Conservation (phyloP, 805 yeast species). For the Cyberlindnera xishuangbannaensis region DNA sequence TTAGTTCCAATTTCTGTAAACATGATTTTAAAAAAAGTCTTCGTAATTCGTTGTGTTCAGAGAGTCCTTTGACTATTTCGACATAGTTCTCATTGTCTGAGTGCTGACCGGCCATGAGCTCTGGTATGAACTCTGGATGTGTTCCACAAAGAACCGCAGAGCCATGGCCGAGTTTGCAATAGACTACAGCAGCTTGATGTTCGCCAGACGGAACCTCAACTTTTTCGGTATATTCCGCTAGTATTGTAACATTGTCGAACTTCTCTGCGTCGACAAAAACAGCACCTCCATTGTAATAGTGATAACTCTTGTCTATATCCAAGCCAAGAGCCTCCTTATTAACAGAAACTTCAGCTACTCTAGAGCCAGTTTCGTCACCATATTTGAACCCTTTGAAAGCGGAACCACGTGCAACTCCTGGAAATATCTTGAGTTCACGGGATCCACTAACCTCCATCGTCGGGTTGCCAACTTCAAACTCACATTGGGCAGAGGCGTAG, state of each 20-base stretch:
- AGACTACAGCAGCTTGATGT: slow-evolving; percentile 64
- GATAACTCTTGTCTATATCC: slow-evolving; percentile 23
- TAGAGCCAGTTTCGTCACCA: slow-evolving; percentile 70
- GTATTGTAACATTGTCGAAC: slow-evolving; percentile 55
- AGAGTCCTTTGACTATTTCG: slow-evolving; percentile 35
- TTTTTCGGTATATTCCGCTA: slow-evolving; percentile 60
- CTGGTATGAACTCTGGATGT: slow-evolving; percentile 82
- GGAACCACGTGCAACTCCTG: slow-evolving; percentile 79
- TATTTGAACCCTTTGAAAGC: slow-evolving; percentile 79
- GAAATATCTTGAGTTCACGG: slow-evolving; percentile 75
- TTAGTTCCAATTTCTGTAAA: slow-evolving; percentile 56
- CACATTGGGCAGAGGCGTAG: slow-evolving; percentile 67
- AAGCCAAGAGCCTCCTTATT: slow-evolving; percentile 27
- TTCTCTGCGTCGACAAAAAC: slow-evolving; percentile 71
- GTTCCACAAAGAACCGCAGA: slow-evolving; percentile 72
- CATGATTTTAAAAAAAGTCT: slow-evolving; percentile 50
- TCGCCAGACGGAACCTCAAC: slow-evolving; percentile 43
- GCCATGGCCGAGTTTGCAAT: slow-evolving; percentile 68
- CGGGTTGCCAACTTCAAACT: slow-evolving; percentile 75
- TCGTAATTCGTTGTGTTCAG: slow-evolving; percentile 41
- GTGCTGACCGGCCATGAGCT: slow-evolving; percentile 36
- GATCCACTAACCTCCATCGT: slow-evolving; percentile 85
- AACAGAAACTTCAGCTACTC: slow-evolving; percentile 44
- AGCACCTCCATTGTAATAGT: slow-evolving; percentile 88
- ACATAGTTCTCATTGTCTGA: slow-evolving; percentile 27